Conservation (phyloP, 2,329 filamentous ascomycete genomes). For the Pyrenophora tritici-repentis region DNA sequence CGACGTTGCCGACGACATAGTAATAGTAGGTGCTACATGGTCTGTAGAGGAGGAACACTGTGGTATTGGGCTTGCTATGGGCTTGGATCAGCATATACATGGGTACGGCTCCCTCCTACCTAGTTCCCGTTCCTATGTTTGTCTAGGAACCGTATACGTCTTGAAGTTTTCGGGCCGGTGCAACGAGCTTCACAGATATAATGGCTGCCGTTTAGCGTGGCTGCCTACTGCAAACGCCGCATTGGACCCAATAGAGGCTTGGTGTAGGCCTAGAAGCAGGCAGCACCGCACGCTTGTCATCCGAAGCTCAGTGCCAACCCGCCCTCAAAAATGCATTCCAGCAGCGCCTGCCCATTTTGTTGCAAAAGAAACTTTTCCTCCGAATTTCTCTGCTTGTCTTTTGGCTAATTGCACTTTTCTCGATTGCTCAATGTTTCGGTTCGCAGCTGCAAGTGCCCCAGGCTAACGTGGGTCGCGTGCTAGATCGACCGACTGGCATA, state of each 20-base stretch:
- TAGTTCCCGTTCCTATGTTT: constrained; percentile 21
- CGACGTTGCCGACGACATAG: constrained; percentile 23
- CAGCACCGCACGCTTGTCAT: constrained; percentile 45
- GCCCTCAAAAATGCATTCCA: constrained; percentile 27
- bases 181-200: constrained; percentile 18
- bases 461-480: constrained; percentile 42
- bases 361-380: constrained; percentile 9
- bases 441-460: constrained; percentile 32
- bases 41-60: constrained; percentile 30
- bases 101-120: constrained; percentile 43
- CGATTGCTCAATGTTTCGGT: constrained; percentile 4
- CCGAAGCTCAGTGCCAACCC: constrained; percentile 32
- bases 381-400: background rate
- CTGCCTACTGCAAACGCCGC: constrained; percentile 28
- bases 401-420: constrained; percentile 17
- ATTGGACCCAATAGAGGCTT: constrained; percentile 30
- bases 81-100: constrained; percentile 49
- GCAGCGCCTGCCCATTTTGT: constrained; percentile 15
- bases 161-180: constrained; percentile 16
- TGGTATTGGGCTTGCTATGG: constrained; percentile 47
- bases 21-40: constrained; percentile 38
- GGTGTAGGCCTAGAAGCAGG: constrained; percentile 41
- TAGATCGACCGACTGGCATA: constrained; percentile 55
- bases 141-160: constrained; percentile 11
- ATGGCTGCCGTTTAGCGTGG: constrained; percentile 19